Evolutionary conservation across 192 early-diverging fungal genomes (phyloP), one percentile per base, ranked within the genome.

Genomic region (Coemansia sp.): DNA sequence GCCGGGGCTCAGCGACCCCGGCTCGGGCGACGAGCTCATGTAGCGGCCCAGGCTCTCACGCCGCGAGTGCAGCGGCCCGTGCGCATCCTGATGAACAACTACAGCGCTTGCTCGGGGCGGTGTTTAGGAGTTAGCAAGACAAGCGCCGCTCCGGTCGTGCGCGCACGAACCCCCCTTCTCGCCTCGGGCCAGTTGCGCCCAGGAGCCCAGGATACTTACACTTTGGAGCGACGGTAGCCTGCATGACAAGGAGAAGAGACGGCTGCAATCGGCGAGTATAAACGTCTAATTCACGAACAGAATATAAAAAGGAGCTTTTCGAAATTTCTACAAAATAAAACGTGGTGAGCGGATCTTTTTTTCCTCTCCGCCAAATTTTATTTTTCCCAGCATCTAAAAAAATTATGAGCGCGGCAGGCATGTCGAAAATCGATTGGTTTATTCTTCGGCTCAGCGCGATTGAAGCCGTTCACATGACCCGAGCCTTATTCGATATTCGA

Each of bases 11-110:
- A 54, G 43, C 36, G 70, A 74, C 36, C 70, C 55, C 12, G 71
- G 64, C 29, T 75, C 64, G 2, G 64, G 71, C 29, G 71, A 67
- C 11, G 59, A 60, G 57, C 71, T 67, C 40, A 54, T 38, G 56
- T 63, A 75, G 29, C 53, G 60, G 2, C 60, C 71, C 15, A 63
- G 30, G 60, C 71, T 75, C 39, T 48, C 60, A 17, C 55, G 57
- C 22, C 58, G 52, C 50, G 48, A 12, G 32, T 50, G 55, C 26
- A 61, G 40, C 31, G 70, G 52, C n/a, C 51, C 50, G 39, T 50
- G 48, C 14, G 34, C 25, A 12, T 49, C 43, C 25, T 51, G 52
- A 20, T 62, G 60, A 40, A 41, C 51, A 45, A 70, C 67, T 63
- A 62, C 45, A 62, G 15, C 17, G 9, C 10, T 21, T 21, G 9